Evolutionary conservation across 2,329 filamentous ascomycete species (phyloP), one percentile per base, ranked within the genome.

Genomic region (Cercospora zeina): DNA sequence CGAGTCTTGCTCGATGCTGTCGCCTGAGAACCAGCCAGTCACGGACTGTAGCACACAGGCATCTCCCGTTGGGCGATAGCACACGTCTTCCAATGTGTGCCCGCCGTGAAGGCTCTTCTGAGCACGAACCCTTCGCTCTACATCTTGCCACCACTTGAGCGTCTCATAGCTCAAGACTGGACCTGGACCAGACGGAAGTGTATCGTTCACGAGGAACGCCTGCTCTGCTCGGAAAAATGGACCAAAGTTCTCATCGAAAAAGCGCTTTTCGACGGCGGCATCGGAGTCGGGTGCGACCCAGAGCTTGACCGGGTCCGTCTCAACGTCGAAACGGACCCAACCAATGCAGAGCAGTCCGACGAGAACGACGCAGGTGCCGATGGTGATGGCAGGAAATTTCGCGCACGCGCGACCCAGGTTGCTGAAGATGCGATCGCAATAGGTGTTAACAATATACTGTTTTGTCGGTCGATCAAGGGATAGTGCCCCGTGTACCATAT

Each of bases 211-310:
- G 13, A 99, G 77, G 75, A 99, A 99, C 0, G 88, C 86, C 77
- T 99, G 95, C 75, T 99, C 90, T 0, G 93, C 89, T 42, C 95
- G 89, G 77, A 95, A 99, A 73, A 99, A 99, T 0, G 93, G 92
- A 0, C 95, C 96, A 74, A 99, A 99, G 69, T 91, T 92, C 36
- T 85, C 76, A 73, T 99, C 96, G 67, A 97, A 99, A 74, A 96
- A 99, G 1, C 84, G 84, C 78, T 99, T 99, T 74, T 99, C 93
- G 73, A 91, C 85, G 0, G 95, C 95, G 19, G 96, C 93, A 54
- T 87, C 85, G 3, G 95, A 97, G 8, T 89, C 89, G 7, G 95
- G 95, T 70, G 93, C 93, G n/a, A 99, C 95, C 95, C 95, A 99
- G 8, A 99, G 80, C 53, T 90, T 87, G 10, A 96, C 95, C 5